Evolutionary conservation across 1,284 basidiomycete genomes (phyloP), one percentile per base, ranked within the genome.

Genomic region (Schizopora paradoxa): DNA sequence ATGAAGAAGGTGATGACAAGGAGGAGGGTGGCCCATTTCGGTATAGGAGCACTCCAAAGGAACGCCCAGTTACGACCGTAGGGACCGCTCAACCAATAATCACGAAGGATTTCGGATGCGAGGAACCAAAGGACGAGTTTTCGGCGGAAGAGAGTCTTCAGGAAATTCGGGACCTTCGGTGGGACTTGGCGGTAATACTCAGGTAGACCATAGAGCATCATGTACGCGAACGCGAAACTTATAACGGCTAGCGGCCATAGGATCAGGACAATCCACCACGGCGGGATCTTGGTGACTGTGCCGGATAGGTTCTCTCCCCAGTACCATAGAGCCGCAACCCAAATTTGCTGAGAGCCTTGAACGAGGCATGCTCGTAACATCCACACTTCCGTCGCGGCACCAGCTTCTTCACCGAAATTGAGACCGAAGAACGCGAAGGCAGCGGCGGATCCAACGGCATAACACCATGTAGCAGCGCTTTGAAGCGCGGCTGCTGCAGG

Each of bases 391-490:
- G 91, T 92, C 0, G 90, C 88, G 44, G 91, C 90, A 58, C 91
- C 86, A 25, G 91, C 91, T 74, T 94, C 91, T 69, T 95, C 91
- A 66, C 91, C 91, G 63, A 94, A 95, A 67, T 95, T 95, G 54
- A 93, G 76, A 62, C 91, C 91, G 60, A 95, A 95, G 77, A 91
- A 93, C 48, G 82, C 68, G 74, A 94, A 95, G 14, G 87, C 84
- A 29, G 87, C 91, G 6, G 91, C 83, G 23, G 91, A 94, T 10
- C 86, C 91, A 40, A 90, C 67, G 36, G 91, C 91, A 66, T 95
- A 95, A 43, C 72, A 77, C 89, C 91, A 94, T 0, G 89, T 92
- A 11, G 91, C 90, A 27, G 80, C 69, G 58, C 82, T 85, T 27
- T 87, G 74, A 35, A 94, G 66, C 43, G 75, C 75, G 29, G 72